phyloP scores from a whole-genome alignment of 768 basidiomycete species.

The Plicaturopsis crispa region DNA sequence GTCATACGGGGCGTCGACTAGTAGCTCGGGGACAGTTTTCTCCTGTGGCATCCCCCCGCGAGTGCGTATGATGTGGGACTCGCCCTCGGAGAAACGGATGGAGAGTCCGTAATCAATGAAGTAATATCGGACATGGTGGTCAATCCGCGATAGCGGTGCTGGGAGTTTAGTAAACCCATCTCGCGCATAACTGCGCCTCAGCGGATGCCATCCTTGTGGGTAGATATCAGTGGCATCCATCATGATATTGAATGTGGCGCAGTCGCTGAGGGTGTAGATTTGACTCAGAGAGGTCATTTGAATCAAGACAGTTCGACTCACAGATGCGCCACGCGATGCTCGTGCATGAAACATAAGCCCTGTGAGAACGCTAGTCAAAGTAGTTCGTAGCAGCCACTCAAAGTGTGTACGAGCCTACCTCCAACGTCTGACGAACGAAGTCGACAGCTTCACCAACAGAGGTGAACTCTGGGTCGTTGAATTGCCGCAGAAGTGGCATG shows the following conservation, averaged over 20 bases:
- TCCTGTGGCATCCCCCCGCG: constrained; percentile 15
- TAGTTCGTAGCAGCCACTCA: neutral
- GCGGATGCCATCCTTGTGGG: constrained; percentile 9
- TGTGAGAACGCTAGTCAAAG: neutral
- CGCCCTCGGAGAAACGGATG: constrained; percentile 4
- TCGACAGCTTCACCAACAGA: constrained; percentile 15
- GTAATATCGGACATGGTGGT: constrained; percentile 15
- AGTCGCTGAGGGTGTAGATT: too few species aligned
- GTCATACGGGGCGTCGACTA: constrained; percentile 15
- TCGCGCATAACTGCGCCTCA: neutral
- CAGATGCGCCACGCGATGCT: constrained; percentile 2
- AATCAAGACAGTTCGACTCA: neutral
- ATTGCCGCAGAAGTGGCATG: constrained; percentile 10
- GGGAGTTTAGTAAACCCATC: neutral
- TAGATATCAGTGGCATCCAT: constrained; percentile 9
- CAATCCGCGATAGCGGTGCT: neutral
- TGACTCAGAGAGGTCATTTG: constrained; percentile 9
- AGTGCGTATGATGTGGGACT: constrained; percentile 3
- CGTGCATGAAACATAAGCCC: constrained; percentile 10
- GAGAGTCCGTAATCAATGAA: constrained; percentile 19
- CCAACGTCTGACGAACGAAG: constrained; percentile 13
- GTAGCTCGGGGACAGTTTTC: constrained; percentile 16
- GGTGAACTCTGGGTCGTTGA: constrained; percentile 8
- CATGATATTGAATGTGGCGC: constrained; percentile 10
- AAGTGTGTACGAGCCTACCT: constrained; percentile 5